Base-by-base conservation (phyloP, 768 basidiomycete species). In the Suillus alpinus region DNA sequence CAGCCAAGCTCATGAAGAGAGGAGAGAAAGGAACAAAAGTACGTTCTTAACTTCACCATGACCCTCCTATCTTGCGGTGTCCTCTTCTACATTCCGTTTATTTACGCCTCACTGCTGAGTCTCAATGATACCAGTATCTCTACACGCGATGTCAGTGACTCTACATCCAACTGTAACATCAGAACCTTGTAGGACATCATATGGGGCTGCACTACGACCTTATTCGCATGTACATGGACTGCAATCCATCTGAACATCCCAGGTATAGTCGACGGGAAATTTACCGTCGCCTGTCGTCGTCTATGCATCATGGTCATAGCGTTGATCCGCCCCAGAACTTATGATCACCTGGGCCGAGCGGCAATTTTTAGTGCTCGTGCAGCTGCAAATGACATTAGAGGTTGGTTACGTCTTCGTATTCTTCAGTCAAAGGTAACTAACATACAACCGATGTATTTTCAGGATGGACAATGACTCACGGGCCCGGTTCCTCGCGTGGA, bases 131-230 rank as follows among this genome's bases (percentile, higher is more conserved):
- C 29, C 7, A 49, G 47, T 16, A 4, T 5, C 8, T 0, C 3
- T 18, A 18, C 29, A 31, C 29, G 18, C 29, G 16, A 18, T 4
- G 16, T 31, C 47, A 50, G 8, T 1, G 2, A 18, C 16, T 10
- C 8, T 31, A 4, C 18, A 18, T 31, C 47, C 29, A 1, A 16
- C 29, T 5, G 6, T 6, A 3, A 20, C 47, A n/a, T 10, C 13
- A 50, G 44, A 78, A 77, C 60, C 78, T 79, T 73, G 63, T 67
- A 59, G 62, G 56, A 63, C 49, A 73, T 75, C 46, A 59, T 73
- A 13, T 66, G 65, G 65, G 66, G 67, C 49, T 74, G 71, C 29
- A 20, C 71, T n/a, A 57, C 64, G 12, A 70, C 73, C 4, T 60
- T 74, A 1, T 67, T 75, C 20, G 58, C 65, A 12, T 75, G 74